These are phyloP conservation scores for Solanum dulcamara DNA, from an alignment of 257 asterid genomes.

Conservation along the genomic window DNA sequence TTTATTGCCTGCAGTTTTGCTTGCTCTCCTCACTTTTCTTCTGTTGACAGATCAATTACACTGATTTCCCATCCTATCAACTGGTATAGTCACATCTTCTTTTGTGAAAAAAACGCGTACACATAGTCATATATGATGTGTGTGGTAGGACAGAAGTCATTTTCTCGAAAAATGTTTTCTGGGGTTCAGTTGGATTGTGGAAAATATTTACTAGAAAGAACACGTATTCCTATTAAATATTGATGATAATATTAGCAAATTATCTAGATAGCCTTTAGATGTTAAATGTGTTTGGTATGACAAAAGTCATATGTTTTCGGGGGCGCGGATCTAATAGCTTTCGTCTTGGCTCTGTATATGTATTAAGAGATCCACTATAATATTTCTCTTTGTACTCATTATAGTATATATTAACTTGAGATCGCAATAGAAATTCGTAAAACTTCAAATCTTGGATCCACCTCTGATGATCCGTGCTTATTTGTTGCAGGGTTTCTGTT, in stretches of 20 bases:
- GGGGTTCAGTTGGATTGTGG: background rate
- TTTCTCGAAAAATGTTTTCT: background rate
- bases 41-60: slow-evolving; percentile 22
- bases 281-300: background rate
- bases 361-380: background rate
- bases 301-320: background rate
- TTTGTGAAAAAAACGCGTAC: background rate
- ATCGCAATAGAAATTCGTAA: background rate
- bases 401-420: background rate
- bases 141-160: background rate
- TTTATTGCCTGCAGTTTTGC: slow-evolving; percentile 18
- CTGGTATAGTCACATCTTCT: background rate
- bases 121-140: background rate
- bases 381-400: background rate
- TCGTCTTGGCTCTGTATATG: background rate
- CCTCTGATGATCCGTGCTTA: background rate
- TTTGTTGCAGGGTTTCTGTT: background rate
- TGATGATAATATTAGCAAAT: background rate
- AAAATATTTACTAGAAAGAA: background rate
- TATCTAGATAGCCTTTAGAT: background rate
- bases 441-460: background rate
- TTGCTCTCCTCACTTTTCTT: slow-evolving; percentile 30
- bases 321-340: background rate
- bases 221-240: background rate
- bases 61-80: slow-evolving; percentile 9